Evolutionary conservation across 352 stramenopile species (phyloP).

Genomic region (Phytopythium ostracodes): DNA sequence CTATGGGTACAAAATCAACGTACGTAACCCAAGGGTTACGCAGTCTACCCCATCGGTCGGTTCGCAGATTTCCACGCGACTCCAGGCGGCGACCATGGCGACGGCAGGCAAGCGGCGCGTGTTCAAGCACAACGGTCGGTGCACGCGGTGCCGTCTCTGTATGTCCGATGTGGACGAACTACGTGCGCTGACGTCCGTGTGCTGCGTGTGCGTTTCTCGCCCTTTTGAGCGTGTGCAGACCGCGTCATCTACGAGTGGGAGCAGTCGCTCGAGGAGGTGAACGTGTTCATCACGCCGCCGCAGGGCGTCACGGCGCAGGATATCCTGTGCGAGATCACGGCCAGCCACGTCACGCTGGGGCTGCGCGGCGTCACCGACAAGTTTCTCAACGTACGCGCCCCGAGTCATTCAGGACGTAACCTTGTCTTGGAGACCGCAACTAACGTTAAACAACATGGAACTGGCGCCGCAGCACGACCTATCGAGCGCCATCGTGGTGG

Average conservation of each 20-base stretch:
- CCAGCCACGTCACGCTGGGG: constrained; percentile 88
- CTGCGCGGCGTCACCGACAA: constrained; percentile 84
- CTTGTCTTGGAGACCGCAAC: too few relatives aligned
- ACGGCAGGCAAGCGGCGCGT: constrained; percentile 37
- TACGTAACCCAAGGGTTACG: too few relatives aligned
- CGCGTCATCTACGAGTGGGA: constrained; percentile 97
- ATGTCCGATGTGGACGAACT: too few relatives aligned
- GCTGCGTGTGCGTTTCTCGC: background rate
- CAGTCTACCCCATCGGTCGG: too few relatives aligned
- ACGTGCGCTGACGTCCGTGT: background rate
- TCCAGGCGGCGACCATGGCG: constrained; percentile 29
- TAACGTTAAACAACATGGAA: background rate
- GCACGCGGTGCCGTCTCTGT: background rate
- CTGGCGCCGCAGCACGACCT: constrained; percentile 79
- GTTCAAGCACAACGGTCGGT: constrained; percentile 66
- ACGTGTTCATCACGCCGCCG: constrained; percentile 93
- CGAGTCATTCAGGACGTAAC: too few relatives aligned
- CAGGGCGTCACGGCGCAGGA: constrained; percentile 72
- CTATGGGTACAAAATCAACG: too few relatives aligned
- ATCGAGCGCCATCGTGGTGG: constrained; percentile 88
- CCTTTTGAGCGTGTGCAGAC: constrained; percentile 18
- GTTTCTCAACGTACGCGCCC: constrained; percentile 94
- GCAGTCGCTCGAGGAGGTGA: constrained; percentile 93
- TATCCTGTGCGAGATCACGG: constrained; percentile 88
- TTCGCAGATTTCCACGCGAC: too few relatives aligned